phyloP scores from a whole-genome alignment of 2,329 filamentous ascomycete species.

The Pestalotiopsis sp. region DNA sequence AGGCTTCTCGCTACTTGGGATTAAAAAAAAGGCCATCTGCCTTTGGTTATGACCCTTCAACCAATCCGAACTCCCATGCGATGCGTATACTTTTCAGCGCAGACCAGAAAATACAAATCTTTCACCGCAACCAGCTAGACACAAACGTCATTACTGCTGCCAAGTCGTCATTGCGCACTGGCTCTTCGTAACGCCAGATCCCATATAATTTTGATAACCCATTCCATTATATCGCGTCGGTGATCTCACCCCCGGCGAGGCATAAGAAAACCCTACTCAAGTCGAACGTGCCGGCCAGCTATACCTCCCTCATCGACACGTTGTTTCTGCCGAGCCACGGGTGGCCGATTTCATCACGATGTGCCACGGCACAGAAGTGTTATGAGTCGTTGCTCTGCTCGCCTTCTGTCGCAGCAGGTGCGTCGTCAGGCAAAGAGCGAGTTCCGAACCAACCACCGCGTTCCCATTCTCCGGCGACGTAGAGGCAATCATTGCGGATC shows the following conservation, averaged over 20 bases:
- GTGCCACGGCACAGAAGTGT: background rate
- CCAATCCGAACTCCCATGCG: conserved; percentile 25
- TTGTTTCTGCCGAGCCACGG: background rate
- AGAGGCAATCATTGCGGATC: conserved; percentile 64
- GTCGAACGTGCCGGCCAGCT: background rate
- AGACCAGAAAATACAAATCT: conserved; percentile 14
- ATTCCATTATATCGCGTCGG: background rate
- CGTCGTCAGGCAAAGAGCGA: conserved; percentile 10
- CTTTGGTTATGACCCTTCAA: background rate
- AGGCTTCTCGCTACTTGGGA: background rate
- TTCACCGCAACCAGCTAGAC: conserved; percentile 1
- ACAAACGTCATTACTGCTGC: background rate
- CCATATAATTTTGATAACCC: background rate
- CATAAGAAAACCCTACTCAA: background rate
- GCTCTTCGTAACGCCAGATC: background rate
- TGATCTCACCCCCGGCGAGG: background rate
- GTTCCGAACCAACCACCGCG: conserved; percentile 79
- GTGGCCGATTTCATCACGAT: background rate
- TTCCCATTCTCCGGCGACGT: conserved; percentile 77
- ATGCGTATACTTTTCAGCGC: conserved; percentile 28
- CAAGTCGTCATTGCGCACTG: background rate
- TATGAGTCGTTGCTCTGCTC: background rate
- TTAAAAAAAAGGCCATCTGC: background rate
- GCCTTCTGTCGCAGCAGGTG: background rate
- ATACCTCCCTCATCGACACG: background rate